These are phyloP conservation scores for Hyaloscypha bicolor DNA, from an alignment of 495 filamentous ascomycete genomes.

Conservation along the genomic window DNA sequence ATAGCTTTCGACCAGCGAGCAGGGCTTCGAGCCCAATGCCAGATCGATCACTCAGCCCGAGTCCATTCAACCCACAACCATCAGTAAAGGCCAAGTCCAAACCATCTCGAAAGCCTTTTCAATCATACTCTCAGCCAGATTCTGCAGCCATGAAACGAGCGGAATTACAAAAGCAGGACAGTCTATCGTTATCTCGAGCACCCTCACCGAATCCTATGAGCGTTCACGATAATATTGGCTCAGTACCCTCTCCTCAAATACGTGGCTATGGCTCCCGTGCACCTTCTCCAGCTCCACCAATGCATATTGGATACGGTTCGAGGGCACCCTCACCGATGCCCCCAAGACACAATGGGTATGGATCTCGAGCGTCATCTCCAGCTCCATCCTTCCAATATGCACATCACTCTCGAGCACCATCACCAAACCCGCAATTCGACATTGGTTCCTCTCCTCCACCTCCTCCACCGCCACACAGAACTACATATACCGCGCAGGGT, in stretches of 20 bases:
- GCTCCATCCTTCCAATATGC: slow-evolving; percentile 43
- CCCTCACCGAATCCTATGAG: slow-evolving; percentile 38
- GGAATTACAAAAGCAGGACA: slow-evolving; percentile 45
- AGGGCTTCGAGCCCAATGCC: slow-evolving; percentile 77
- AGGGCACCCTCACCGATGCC: slow-evolving; percentile 60
- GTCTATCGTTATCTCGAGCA: slow-evolving; percentile 36
- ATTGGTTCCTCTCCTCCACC: slow-evolving; percentile 43
- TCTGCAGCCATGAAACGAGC: slow-evolving; percentile 53
- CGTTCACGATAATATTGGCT: slow-evolving; percentile 25
- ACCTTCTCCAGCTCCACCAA: slow-evolving; percentile 45
- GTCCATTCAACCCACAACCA: slow-evolving; percentile 46
- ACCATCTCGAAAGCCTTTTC: slow-evolving; percentile 71
- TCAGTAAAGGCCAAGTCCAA: slow-evolving; percentile 55
- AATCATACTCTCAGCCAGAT: slow-evolving; percentile 64
- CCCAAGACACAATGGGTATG: slow-evolving; percentile 39
- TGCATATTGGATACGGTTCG: slow-evolving; percentile 35
- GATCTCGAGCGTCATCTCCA: slow-evolving; percentile 60
- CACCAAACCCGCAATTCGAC: slow-evolving; percentile 29
- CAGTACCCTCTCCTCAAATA: slow-evolving; percentile 52
- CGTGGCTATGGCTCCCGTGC: slow-evolving; percentile 49
- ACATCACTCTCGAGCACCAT: slow-evolving; percentile 35
- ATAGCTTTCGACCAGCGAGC: slow-evolving; percentile 78
- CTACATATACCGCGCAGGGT: slow-evolving; percentile 31
- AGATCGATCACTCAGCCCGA: slow-evolving; percentile 50
- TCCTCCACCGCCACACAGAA: slow-evolving; percentile 57